A percentile compares a stretch with the other conserved stretches of the same genome.
Conservation (phyloP, 495 filamentous ascomycete species). For the Podospora appendiculata region DNA sequence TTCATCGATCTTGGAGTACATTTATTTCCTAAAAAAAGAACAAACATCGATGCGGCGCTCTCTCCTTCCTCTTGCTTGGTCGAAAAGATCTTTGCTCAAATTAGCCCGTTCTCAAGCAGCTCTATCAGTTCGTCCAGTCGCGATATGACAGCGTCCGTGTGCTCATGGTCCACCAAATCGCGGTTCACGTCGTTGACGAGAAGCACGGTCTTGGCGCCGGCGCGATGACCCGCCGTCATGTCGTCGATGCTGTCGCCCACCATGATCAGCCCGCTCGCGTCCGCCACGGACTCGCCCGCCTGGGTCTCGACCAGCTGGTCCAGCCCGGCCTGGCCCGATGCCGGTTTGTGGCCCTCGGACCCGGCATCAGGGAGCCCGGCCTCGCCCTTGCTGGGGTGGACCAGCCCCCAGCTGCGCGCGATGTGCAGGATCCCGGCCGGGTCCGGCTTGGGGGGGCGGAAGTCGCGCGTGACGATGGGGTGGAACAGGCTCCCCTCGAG, state of each 20-base stretch:
- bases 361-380: conserved; percentile 12
- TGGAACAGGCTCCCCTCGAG: conserved; percentile 58
- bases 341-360: conserved; percentile 9
- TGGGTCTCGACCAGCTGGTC: conserved; percentile 9
- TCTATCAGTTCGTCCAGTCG: conserved; percentile 64
- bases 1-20: conserved; percentile 1
- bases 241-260: conserved; percentile 91
- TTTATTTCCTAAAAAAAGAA: conserved; percentile 4
- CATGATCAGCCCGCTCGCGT: conserved; percentile 44
- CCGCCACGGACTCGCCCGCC: conserved; percentile 27
- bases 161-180: conserved; percentile 63
- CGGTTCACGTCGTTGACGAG: conserved; percentile 74
- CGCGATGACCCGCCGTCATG: conserved; percentile 77
- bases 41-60: background rate
- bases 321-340: conserved; percentile 7
- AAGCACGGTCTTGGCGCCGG: conserved; percentile 84
- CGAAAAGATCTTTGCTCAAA: too few species aligned
- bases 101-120: conserved; percentile 62
- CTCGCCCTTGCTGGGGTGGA: conserved; percentile 34
- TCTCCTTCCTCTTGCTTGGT: background rate
- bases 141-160: conserved; percentile 65
- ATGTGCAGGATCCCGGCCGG: conserved; percentile 86
- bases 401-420: conserved; percentile 62
- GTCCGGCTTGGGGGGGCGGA: conserved; percentile 76
- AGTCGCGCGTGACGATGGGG: conserved; percentile 83